These are phyloP conservation scores for Coffea canephora DNA, from an alignment of 257 asterid species.

Conservation along the genomic window DNA sequence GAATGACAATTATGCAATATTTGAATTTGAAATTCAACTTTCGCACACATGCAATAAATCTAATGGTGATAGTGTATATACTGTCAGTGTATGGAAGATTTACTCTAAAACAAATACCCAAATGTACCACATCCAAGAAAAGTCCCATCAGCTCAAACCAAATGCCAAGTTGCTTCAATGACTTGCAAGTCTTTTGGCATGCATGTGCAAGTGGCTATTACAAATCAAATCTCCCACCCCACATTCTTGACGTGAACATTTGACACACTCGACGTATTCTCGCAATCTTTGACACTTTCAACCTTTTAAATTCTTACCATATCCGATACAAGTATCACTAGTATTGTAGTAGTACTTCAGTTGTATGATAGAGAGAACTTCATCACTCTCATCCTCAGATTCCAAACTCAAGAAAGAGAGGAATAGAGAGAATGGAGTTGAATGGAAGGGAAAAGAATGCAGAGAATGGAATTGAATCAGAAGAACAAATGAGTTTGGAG, in stretches of 20 bases:
- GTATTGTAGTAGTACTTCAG: no score
- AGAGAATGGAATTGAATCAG: conserved; percentile 2
- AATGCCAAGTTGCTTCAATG: background rate
- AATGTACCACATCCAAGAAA: no score
- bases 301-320: no score
- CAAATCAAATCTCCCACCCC: background rate
- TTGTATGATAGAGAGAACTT: no score
- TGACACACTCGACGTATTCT: background rate
- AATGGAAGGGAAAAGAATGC: background rate
- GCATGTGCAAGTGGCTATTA: background rate
- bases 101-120: no score
- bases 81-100: no score
- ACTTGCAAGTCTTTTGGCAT: background rate
- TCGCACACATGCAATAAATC: no score
- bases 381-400: background rate
- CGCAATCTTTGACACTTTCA: background rate
- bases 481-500: background rate
- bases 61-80: no score
- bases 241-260: background rate
- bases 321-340: background rate
- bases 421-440: background rate
- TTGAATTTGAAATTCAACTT: no score
- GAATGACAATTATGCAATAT: no score
- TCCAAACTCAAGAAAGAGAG: background rate
- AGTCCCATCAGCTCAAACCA: background rate